Base-by-base conservation (phyloP, 352 stramenopile species). In the Pythium utonaiense region DNA sequence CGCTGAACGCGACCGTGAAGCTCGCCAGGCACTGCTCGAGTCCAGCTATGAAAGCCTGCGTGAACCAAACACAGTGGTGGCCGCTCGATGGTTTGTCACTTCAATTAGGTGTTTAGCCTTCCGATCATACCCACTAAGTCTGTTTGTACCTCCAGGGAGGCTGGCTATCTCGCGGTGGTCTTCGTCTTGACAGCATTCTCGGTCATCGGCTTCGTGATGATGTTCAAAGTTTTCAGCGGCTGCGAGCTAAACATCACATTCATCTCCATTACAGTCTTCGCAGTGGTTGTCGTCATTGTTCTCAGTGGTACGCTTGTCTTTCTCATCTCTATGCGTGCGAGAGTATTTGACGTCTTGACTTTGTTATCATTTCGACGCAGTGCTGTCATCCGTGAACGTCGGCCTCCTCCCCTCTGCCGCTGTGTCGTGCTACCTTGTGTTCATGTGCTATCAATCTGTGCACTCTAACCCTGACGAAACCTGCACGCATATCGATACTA, bases 361-460 rank as follows among this genome's bases (percentile, higher is more conserved):
- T n/a, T n/a, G n/a, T n/a, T n/a, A n/a, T n/a, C n/a, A n/a, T n/a
- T n/a, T n/a, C n/a, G n/a, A n/a, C n/a, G n/a, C n/a, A 91, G 82
- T 86, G 8, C 71, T 75, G 6, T 65, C 69, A 28, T 88, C 78
- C 78, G 67, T 80, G 27, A 83, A 83, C 36, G 74, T 77, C 7
- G 83, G 83, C 2, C 58, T 93, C 17, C 66, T 93, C 10, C 83
- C 83, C 5, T 72, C 83, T 6, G 65, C 75, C 6, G 69, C 68
- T 17, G 72, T 89, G 33, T 73, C 79, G 12, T 64, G 74, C 24
- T 93, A 89, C 53, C 70, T 86, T 30, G 70, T 88, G 16, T 78
- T 87, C 34, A 65, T 93, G 52, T 89, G 80, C 52, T 93, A 86
- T 55, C 77, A 93, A 58, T 71, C 83, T 2, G 69, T 93, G 16